Evolutionary conservation across 352 stramenopile genomes (phyloP).

Genomic region (Globisporangium orthogonon): DNA sequence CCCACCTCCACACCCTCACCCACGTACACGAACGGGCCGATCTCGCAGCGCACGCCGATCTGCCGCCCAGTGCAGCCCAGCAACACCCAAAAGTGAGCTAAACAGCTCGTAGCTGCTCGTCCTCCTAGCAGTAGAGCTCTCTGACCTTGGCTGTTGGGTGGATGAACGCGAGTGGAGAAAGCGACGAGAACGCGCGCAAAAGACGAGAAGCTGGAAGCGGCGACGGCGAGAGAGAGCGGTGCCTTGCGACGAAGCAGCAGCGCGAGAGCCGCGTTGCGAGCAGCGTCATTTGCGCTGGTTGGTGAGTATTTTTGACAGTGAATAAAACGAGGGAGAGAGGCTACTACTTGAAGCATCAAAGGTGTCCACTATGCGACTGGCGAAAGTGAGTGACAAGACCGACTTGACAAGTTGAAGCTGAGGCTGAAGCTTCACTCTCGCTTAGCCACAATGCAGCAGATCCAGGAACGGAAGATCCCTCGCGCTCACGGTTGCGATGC

Average conservation of each 20-base stretch:
- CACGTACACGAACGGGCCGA: constrained; percentile 50
- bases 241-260: neutral
- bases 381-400: too few species aligned
- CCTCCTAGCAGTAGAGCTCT: neutral
- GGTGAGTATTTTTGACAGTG: neutral
- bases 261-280: neutral
- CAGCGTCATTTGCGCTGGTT: neutral
- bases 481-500: neutral
- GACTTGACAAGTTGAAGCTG: too few species aligned
- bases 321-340: neutral
- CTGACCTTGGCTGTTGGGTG: constrained; percentile 38
- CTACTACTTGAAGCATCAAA: too few species aligned
- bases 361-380: too few species aligned
- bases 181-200: neutral
- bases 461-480: neutral
- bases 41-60: constrained; percentile 50
- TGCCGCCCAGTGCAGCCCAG: constrained; percentile 7
- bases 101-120: too few species aligned
- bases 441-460: neutral
- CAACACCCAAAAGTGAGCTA: too few species aligned
- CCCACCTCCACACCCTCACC: constrained; percentile 54
- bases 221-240: neutral
- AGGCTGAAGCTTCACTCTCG: neutral
- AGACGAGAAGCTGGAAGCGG: neutral
- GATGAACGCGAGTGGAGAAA: constrained; percentile 20